Evolutionary conservation across 176 grass and related monocot species (phyloP), one percentile per base, ranked within the genome.

Genomic region (Aechmea fasciata): DNA sequence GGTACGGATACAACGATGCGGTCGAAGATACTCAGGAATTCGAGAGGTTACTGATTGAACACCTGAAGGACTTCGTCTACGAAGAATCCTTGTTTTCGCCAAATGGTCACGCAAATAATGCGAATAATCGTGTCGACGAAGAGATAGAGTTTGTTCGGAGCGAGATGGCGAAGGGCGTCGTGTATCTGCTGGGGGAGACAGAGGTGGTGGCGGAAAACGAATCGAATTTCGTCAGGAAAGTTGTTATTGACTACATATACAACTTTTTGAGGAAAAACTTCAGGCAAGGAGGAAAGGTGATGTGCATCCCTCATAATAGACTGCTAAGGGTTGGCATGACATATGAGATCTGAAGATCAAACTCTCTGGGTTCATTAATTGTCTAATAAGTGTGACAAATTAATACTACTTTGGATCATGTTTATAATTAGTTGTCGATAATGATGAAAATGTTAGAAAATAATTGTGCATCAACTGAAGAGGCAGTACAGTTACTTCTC

Each of bases 1-100:
- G 85, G 28, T 91, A 91, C 69, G 85, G 85, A 26, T 91, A 91
- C 79, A 91, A 88, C 7, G 85, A 91, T 80, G 78, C 78, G 50
- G 28, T 82, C 61, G 85, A 91, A 77, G 82, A 82, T 41, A 72
- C 84, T 61, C 69, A 14, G 26, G 81, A 84, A 66, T 91, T 91
- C 0, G 85, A 87, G 69, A 68, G 9, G 7, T 77, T 85, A 47
- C 69, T 91, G 10, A 79, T 88, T 59, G 75, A 65, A 59, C 14
- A 88, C 19, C 63, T 91, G 75, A 83, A 91, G 63, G 64, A 79
- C 11, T 91, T 82, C 64, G 52, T 91, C 65, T 64, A 74, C 15
- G 17, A 82, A 71, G 84, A 91, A 75, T 78, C 84, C 66, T 73
- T 84, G 14, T 87, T 62, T 66, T 41, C 55, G 47, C 71, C 68